A percentile compares a stretch with the other conserved stretches of the same genome.
phyloP scores from a whole-genome alignment of 2,329 filamentous ascomycete genomes.

The Pestalotiopsis sp. region DNA sequence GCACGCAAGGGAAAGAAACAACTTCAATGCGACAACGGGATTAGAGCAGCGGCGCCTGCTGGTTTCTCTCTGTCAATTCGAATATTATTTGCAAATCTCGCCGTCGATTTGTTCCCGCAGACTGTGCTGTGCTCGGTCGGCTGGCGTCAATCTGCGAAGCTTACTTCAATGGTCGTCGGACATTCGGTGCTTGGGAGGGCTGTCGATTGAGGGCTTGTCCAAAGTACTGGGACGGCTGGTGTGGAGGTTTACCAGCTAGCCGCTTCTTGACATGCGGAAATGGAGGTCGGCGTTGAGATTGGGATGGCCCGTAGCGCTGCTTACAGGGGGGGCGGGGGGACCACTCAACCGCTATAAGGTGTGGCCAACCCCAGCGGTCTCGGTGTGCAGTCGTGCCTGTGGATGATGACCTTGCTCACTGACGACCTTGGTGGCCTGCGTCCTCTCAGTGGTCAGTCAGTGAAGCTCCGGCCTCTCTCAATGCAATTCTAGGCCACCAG shows the following conservation, averaged over 20 bases:
- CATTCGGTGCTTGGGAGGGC: neutral
- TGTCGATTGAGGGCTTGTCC: constrained; percentile 7
- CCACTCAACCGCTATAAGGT: neutral
- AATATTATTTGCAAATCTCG: neutral
- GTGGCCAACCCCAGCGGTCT: neutral
- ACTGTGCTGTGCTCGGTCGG: neutral
- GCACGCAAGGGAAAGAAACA: neutral
- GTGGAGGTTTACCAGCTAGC: neutral
- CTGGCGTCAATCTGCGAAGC: neutral
- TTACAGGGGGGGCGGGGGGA: neutral
- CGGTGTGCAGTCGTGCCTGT: neutral
- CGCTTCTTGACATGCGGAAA: neutral
- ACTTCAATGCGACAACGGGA: neutral
- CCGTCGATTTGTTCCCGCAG: neutral
- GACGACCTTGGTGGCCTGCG: neutral
- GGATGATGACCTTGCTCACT: neutral
- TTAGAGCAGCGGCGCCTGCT: neutral
- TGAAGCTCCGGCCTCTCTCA: neutral
- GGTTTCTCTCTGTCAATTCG: neutral
- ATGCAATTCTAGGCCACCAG: neutral
- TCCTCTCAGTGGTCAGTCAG: neutral
- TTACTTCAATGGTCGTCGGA: neutral
- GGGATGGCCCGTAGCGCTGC: neutral
- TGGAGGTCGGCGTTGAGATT: constrained; percentile 4
- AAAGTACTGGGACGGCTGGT: neutral